A percentile compares a stretch with the other conserved stretches of the same genome.
Evolutionary conservation across 208 protist species (phyloP).

Genomic region (Tetramitus jugosus): DNA sequence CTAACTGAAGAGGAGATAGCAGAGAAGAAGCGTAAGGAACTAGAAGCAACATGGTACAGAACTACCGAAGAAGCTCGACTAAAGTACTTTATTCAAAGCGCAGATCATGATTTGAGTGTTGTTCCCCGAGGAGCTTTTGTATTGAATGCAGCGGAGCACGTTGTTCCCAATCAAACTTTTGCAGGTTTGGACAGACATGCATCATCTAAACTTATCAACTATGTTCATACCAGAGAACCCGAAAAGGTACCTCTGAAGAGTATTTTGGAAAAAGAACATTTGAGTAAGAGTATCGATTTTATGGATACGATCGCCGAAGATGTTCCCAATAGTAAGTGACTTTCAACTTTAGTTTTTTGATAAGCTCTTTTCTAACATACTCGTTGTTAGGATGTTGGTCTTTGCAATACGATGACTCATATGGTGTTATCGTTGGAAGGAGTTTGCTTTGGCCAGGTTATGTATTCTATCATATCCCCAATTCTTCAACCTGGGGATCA

Average conservation of each 20-base stretch:
- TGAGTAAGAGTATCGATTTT: slow-evolving; percentile 20
- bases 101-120: neutral
- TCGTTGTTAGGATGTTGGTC: slow-evolving; percentile 20
- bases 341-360: too few species aligned
- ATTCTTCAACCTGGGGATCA: neutral
- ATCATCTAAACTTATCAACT: slow-evolving; percentile 1
- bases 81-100: neutral
- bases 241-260: neutral
- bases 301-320: slow-evolving; percentile 5
- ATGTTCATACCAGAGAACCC: slow-evolving; percentile 11
- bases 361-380: too few species aligned
- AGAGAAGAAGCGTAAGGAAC: neutral
- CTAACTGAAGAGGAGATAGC: too few species aligned
- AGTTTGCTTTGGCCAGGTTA: slow-evolving; percentile 22
- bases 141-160: neutral
- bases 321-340: neutral
- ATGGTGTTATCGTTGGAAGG: neutral
- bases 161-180: slow-evolving; percentile 23
- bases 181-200: slow-evolving; percentile 1
- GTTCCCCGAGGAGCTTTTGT: slow-evolving; percentile 19
- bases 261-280: neutral
- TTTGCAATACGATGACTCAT: neutral
- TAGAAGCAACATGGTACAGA: too few species aligned
- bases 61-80: slow-evolving; percentile 1
- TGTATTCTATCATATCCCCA: slow-evolving; percentile 9